Percentiles rank a stretch among this genome's conserved stretches.
phyloP scores from a whole-genome alignment of 148 eudicot genomes.

The Rhododendron henanense region DNA sequence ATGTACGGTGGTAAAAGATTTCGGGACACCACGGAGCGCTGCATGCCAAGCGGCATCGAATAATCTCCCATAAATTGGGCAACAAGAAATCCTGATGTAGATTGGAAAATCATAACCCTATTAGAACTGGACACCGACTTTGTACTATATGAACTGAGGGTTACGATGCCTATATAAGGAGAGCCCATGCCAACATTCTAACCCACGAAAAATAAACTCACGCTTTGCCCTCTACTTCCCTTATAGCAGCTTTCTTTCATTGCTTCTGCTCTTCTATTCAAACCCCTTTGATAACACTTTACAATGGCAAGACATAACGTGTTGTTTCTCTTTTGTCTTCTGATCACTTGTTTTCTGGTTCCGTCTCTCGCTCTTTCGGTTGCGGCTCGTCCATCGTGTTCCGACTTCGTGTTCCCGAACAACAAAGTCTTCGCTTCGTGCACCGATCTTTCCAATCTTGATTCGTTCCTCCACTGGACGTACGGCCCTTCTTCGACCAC shows the following conservation, averaged over 20 bases:
- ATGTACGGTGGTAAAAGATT: no score
- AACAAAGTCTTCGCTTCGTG: constrained; percentile 15
- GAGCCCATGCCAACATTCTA: no score
- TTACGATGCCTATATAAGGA: no score
- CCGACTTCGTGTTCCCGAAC: constrained; percentile 9
- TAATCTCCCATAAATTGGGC: no score
- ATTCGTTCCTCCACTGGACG: constrained; percentile 28
- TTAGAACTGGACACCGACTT: no score
- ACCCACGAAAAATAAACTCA: no score
- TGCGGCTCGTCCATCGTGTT: not conserved
- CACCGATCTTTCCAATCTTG: not conserved
- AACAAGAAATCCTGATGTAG: no score
- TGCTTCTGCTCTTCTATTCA: not conserved
- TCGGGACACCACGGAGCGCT: no score
- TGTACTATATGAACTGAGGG: no score
- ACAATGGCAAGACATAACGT: not conserved
- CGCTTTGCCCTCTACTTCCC: not conserved
- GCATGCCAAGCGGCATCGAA: no score
- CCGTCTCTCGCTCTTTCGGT: no score
- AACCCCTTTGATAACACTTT: not conserved
- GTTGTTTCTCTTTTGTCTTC: not conserved
- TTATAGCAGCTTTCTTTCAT: not conserved
- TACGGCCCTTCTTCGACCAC: constrained; percentile 21
- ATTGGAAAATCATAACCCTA: no score
- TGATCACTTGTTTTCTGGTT: not conserved